Conservation (phyloP, 345 rosid species). For the Sonneratia alba region DNA sequence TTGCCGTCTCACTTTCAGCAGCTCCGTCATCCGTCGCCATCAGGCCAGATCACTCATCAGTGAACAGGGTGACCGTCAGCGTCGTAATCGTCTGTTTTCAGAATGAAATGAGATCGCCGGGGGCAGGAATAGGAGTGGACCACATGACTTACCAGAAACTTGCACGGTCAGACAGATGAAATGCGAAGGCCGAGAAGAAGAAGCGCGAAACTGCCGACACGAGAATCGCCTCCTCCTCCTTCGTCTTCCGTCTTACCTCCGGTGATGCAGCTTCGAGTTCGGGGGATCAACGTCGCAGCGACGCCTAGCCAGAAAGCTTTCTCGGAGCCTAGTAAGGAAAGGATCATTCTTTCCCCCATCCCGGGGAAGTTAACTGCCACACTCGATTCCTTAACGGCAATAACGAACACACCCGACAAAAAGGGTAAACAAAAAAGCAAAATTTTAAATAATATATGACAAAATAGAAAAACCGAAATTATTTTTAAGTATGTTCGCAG, state of each 20-base stretch:
- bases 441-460: too few relatives aligned
- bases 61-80: background rate
- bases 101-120: background rate
- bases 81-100: background rate
- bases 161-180: background rate
- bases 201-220: background rate
- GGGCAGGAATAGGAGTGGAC: background rate
- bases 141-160: background rate
- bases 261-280: background rate
- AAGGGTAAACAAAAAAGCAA: too few relatives aligned
- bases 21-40: background rate
- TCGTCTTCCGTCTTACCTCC: background rate
- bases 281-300: background rate
- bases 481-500: too few relatives aligned
- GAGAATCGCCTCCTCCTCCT: background rate
- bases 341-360: background rate
- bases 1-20: constrained; percentile 24
- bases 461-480: too few relatives aligned
- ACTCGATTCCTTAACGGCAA: too few relatives aligned
- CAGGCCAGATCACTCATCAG: background rate
- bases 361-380: background rate
- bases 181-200: background rate
- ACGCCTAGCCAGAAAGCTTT: background rate
- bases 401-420: too few relatives aligned
- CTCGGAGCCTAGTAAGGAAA: background rate